These are phyloP conservation scores for Hymenoscyphus scutula DNA, from an alignment of 2,329 filamentous ascomycete species.

Conservation along the genomic window DNA sequence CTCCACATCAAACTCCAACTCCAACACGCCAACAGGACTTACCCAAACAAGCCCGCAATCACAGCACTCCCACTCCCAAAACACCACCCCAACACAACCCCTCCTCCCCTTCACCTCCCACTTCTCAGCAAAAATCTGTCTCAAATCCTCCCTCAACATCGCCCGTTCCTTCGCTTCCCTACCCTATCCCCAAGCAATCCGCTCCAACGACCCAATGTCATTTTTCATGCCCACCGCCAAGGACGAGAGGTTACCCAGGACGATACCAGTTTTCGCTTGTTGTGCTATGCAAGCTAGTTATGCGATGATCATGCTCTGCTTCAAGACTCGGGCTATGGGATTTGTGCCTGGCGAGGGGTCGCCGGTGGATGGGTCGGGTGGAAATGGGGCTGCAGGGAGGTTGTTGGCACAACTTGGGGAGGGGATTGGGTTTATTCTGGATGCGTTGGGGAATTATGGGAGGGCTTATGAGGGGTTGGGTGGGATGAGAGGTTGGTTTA, in stretches of 20 bases:
- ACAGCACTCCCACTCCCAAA: background rate
- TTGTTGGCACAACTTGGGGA: conserved; percentile 25
- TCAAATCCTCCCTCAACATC: conserved; percentile 49
- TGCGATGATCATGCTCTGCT: conserved; percentile 36
- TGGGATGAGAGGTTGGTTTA: conserved; percentile 30
- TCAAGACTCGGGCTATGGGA: conserved; percentile 26
- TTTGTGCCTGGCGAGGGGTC: conserved; percentile 10
- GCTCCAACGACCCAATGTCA: conserved; percentile 9
- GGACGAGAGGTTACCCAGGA: conserved; percentile 25
- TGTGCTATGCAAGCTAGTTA: conserved; percentile 39
- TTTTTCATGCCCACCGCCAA: conserved; percentile 12
- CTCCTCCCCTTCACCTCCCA: conserved; percentile 46
- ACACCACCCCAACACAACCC: background rate
- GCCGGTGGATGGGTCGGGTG: conserved; percentile 5
- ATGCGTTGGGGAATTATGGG: conserved; percentile 30
- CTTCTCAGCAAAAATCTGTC: conserved; percentile 48
- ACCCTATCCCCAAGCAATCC: conserved; percentile 41
- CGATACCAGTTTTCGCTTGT: conserved; percentile 37
- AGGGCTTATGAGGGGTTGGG: conserved; percentile 31
- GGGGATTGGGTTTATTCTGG: conserved; percentile 24
- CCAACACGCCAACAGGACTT: conserved; percentile 10
- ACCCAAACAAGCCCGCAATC: too few relatives aligned
- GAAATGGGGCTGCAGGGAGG: conserved; percentile 16
- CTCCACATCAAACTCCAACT: conserved; percentile 6
- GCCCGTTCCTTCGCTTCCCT: conserved; percentile 45